These are phyloP conservation scores for Botrytis aclada DNA, from an alignment of 2,329 filamentous ascomycete genomes.

Conservation along the genomic window DNA sequence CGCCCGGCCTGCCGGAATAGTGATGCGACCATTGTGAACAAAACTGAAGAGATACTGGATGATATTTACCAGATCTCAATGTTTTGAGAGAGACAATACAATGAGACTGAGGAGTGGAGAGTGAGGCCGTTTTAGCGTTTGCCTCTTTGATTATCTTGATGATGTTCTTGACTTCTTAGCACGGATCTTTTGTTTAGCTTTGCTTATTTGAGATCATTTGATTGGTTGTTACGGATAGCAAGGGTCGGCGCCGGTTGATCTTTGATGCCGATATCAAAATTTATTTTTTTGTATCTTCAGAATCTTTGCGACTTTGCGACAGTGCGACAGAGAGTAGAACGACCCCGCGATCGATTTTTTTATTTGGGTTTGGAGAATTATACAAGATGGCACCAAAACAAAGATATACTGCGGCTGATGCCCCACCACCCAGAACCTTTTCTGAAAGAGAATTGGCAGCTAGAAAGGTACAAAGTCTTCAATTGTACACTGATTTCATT, in stretches of 20 bases:
- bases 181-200: slow-evolving; percentile 17
- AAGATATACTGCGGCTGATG: slow-evolving; percentile 2
- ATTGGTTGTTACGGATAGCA: background rate
- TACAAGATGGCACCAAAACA: slow-evolving; percentile 16
- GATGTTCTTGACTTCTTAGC: slow-evolving; percentile 29
- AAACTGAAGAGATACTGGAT: slow-evolving; percentile 25
- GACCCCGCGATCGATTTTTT: slow-evolving; percentile 6
- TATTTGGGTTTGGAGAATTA: slow-evolving; percentile 32
- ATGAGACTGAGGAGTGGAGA: slow-evolving; percentile 23
- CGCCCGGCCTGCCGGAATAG: slow-evolving; percentile 71
- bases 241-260: slow-evolving; percentile 17
- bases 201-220: slow-evolving; percentile 4
- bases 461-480: slow-evolving; percentile 50
- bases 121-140: slow-evolving; percentile 10
- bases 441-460: slow-evolving; percentile 55
- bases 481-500: background rate
- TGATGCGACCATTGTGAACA: slow-evolving; percentile 63
- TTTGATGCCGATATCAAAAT: slow-evolving; percentile 19
- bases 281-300: slow-evolving; percentile 17
- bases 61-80: slow-evolving; percentile 30
- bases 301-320: slow-evolving; percentile 21
- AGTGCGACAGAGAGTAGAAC: background rate
- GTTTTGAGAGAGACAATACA: slow-evolving; percentile 26
- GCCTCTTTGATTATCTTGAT: slow-evolving; percentile 22
- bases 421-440: background rate